Evolutionary conservation across 2,329 filamentous ascomycete genomes (phyloP).

Genomic region (Microcera coccophila): DNA sequence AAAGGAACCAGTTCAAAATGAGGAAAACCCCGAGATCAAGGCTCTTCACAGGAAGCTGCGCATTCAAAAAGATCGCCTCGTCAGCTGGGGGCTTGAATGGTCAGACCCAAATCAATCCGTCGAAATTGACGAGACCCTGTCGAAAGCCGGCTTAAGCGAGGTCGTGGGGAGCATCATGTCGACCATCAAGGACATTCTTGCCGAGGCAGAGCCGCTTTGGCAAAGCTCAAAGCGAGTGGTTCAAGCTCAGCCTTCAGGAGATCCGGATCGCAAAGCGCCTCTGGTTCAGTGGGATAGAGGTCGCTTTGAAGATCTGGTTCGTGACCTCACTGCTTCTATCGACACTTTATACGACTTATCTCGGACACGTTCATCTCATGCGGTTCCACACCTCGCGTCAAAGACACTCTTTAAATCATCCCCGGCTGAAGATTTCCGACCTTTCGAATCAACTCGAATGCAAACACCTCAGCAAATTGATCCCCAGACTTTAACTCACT

Average conservation of each 20-base stretch:
- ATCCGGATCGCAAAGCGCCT: constrained; percentile 53
- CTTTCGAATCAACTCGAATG: constrained; percentile 58
- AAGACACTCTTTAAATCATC: constrained; percentile 35
- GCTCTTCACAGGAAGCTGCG: constrained; percentile 70
- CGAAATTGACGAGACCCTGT: constrained; percentile 67
- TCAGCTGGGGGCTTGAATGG: constrained; percentile 80
- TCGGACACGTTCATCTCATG: constrained; percentile 53
- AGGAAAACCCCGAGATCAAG: constrained; percentile 66
- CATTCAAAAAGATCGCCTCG: constrained; percentile 74
- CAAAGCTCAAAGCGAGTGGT: constrained; percentile 51
- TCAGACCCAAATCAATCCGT: constrained; percentile 65
- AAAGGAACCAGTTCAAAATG: constrained; percentile 58
- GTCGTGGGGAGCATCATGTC: constrained; percentile 74
- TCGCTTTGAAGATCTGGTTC: constrained; percentile 71
- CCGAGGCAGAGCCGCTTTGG: constrained; percentile 72
- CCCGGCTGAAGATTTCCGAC: constrained; percentile 43
- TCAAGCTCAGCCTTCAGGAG: constrained; percentile 41
- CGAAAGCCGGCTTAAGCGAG: constrained; percentile 70
- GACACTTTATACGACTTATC: constrained; percentile 77
- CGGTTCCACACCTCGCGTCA: constrained; percentile 29
- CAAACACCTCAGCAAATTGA: constrained; percentile 59
- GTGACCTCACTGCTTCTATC: constrained; percentile 71
- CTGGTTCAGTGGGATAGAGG: constrained; percentile 64
- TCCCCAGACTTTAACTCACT: constrained; percentile 48
- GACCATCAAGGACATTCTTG: constrained; percentile 75